Base-by-base conservation (phyloP, 31 red algal species). In the Porphyra umbilicalis region DNA sequence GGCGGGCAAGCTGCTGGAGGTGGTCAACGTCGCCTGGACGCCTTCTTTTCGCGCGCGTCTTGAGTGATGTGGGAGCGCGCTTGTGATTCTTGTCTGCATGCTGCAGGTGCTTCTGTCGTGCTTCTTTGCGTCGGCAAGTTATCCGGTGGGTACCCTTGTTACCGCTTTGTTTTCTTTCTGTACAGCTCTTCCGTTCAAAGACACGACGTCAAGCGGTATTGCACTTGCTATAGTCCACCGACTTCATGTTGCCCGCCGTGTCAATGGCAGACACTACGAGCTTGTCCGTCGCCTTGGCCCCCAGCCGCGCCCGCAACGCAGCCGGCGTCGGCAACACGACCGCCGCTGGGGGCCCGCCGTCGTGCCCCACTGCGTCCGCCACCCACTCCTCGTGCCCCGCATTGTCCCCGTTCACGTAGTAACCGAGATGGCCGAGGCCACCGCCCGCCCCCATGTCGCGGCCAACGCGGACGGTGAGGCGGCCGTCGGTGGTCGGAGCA, bases 311-410 rank as follows among this genome's bases (percentile, higher is more conserved):
- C 25, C 57, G 57, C 20, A 71, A 29, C 20, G 57, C 57, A 29
- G 57, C 57, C 0, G 57, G 57, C 57, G 57, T 4, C 8, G 57
- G 57, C 14, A 71, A 29, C 57, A 71, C 25, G 25, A 71, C 57
- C 3, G 57, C 57, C 0, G 57, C 10, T 18, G 57, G 57, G 57
- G 57, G 20, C 20, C 2, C 13, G 1, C 42, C 42, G 3, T 16
- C 57, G 3, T 1, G 25, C 4, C 30, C 57, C 25, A n/a, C 57
- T 4, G 57, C 11, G 57, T 29, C 57, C 4, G 57, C 81, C 44
- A 14, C 29, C 77, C 77, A 91, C 86, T 91, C 89, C 32, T 91
- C 89, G 16, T 91, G 89, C 36, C 36, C 84, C n/a, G 89, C 89
- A 9, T 87, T 80, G 30, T 91, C 89, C 32, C 89, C 89, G 38